These are phyloP conservation scores for Colletotrichum sp. DNA, from an alignment of 2,329 filamentous ascomycete genomes.

Conservation along the genomic window DNA sequence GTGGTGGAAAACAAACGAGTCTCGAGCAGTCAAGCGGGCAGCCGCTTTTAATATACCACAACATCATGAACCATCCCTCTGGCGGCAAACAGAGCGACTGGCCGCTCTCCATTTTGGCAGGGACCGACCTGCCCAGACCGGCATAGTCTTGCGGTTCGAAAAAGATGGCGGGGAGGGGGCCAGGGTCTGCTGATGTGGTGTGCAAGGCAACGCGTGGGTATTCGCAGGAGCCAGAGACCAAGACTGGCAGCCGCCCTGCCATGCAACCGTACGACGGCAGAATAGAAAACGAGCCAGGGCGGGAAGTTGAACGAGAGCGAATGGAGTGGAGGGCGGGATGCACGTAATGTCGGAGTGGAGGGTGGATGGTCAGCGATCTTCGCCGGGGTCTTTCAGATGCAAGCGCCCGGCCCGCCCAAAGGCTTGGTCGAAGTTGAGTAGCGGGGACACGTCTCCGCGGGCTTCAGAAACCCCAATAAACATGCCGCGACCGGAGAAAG, in stretches of 20 bases:
- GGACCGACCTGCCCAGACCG: neutral
- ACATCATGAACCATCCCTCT: neutral
- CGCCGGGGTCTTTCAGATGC: constrained; percentile 13
- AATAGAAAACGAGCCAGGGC: neutral
- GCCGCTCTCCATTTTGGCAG: neutral
- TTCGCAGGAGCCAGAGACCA: constrained; percentile 1
- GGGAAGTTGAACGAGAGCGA: neutral
- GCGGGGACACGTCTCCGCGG: neutral
- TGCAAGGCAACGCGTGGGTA: constrained; percentile 12
- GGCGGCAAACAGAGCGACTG: constrained; percentile 1
- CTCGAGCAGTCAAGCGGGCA: neutral
- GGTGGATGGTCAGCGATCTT: constrained; percentile 9
- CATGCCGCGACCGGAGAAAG: neutral
- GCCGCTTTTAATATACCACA: constrained; percentile 17
- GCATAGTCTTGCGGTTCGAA: neutral
- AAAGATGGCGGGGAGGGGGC: neutral
- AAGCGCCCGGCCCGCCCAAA: constrained; percentile 19
- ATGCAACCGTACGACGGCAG: constrained; percentile 8
- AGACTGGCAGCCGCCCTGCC: constrained; percentile 17
- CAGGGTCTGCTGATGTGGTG: constrained; percentile 1
- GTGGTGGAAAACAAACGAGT: neutral
- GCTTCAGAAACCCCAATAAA: neutral
- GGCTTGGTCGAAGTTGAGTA: neutral
- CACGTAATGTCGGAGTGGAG: constrained; percentile 8
- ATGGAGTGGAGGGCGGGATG: constrained; percentile 12